Conservation (phyloP, 768 basidiomycete genomes). For the Suillus ampliporus region DNA sequence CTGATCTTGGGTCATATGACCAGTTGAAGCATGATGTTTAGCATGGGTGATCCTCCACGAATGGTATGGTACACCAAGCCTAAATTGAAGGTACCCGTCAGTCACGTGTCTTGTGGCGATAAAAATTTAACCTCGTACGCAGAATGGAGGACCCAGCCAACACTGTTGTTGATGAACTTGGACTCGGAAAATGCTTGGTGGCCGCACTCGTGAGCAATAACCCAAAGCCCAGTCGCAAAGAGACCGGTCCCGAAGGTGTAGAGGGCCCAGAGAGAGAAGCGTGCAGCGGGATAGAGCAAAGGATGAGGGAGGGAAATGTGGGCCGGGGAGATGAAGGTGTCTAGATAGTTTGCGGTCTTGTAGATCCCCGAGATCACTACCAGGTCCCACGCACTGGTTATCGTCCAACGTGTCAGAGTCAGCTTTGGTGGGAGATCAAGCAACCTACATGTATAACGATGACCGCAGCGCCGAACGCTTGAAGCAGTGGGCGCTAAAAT, state of each 20-base stretch:
- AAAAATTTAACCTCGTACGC: slow-evolving; percentile 53
- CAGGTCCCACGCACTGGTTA: slow-evolving; percentile 72
- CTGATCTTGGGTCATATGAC: slow-evolving; percentile 93
- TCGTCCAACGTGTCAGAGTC: slow-evolving; percentile 18
- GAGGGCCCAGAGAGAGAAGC: slow-evolving; percentile 74
- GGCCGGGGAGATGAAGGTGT: slow-evolving; percentile 63
- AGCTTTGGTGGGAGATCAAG: background rate
- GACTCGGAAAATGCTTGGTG: slow-evolving; percentile 97
- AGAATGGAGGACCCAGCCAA: slow-evolving; percentile 93
- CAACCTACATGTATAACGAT: slow-evolving; percentile 73
- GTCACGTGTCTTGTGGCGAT: slow-evolving; percentile 26
- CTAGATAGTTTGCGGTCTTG: slow-evolving; percentile 68
- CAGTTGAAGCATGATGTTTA: slow-evolving; percentile 95
- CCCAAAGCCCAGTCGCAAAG: slow-evolving; percentile 93
- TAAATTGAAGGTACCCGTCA: slow-evolving; percentile 37
- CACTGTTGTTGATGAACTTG: slow-evolving; percentile 88
- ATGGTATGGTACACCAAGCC: slow-evolving; percentile 95
- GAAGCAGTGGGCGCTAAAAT: slow-evolving; percentile 78
- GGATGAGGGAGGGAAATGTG: slow-evolving; percentile 62
- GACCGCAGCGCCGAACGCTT: slow-evolving; percentile 87
- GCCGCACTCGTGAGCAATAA: slow-evolving; percentile 93
- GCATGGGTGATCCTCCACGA: slow-evolving; percentile 95
- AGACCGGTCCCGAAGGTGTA: slow-evolving; percentile 86
- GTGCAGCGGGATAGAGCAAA: slow-evolving; percentile 62
- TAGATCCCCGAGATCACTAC: slow-evolving; percentile 70